Conservation (phyloP, 169 alveolate genomes). For the Eimeria necatrix region DNA sequence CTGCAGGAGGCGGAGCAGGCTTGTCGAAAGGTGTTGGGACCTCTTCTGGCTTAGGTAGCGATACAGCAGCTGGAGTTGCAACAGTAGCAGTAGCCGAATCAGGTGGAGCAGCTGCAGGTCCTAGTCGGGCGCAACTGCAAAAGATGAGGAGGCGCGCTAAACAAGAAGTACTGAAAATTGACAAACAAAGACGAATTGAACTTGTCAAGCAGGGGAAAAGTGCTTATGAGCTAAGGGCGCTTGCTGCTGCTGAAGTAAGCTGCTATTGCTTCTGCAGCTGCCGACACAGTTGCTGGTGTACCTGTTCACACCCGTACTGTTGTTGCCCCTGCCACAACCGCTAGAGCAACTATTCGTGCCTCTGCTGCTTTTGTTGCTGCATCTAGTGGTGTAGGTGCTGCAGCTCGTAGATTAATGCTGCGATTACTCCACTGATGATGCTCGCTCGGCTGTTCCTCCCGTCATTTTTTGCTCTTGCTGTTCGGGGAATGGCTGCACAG, state of each 20-base stretch:
- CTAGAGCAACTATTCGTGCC: neutral
- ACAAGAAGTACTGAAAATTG: constrained; percentile 77
- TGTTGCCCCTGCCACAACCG: neutral
- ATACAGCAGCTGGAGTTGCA: neutral
- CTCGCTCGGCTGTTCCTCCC: neutral
- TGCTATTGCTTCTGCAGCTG: constrained; percentile 1
- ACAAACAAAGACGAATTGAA: constrained; percentile 74
- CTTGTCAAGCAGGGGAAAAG: constrained; percentile 79
- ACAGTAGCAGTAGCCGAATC: constrained; percentile 31
- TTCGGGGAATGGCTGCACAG: neutral
- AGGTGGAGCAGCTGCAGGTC: constrained; percentile 16
- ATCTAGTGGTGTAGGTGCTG: neutral
- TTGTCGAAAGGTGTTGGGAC: neutral
- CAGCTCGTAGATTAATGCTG: neutral
- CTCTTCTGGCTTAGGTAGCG: constrained; percentile 24
- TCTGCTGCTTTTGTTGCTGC: constrained; percentile 41
- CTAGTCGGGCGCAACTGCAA: constrained; percentile 65
- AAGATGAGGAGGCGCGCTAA: constrained; percentile 39
- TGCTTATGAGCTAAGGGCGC: constrained; percentile 75
- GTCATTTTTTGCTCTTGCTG: neutral
- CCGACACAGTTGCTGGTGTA: neutral
- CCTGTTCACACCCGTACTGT: neutral
- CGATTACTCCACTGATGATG: neutral
- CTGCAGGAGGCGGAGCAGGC: constrained; percentile 2
- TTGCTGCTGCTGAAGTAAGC: constrained; percentile 79